Base-by-base conservation (phyloP, 495 filamentous ascomycete genomes). In the Penicillium alfredii region DNA sequence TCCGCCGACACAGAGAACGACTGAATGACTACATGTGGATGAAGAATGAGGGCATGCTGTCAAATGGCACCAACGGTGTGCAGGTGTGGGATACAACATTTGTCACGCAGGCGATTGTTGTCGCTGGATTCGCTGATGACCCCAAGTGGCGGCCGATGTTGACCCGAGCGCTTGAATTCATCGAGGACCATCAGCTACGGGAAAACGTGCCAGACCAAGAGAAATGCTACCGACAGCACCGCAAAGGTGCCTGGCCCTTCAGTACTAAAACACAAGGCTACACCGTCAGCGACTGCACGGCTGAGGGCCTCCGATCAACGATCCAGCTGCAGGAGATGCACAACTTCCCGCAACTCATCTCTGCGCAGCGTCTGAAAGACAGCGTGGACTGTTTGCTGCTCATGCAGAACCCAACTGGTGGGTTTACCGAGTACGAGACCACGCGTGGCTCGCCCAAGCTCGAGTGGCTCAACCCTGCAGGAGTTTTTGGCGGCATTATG, bases 401-500 rank as follows among this genome's bases (percentile, higher is more conserved):
- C 7, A 89, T 95, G 74, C 92, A 97, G 55, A 96, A 96, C 51
- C 56, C 75, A 2, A 81, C 81, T 14, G 93, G 92, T 35, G 90
- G 86, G 17, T 94, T 89, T 58, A 82, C 86, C 2, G 88, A 86
- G 13, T 98, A 97, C 48, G 92, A 98, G 45, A 78, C 80, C 1
- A 80, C 76, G 2, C 80, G 92, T 4, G 90, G 79, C 1, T 82
- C 84, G 1, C 66, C 82, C 32, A 76, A 75, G 58, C 51, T 97
- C 22, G 92, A 98, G 52, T 71, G 76, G 49, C 71, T 98, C 4
- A 98, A 98, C 53, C 90, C 88, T 2, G 93, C 92, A 10, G 93
- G 97, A 54, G 90, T 98, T 0, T 98, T 98, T 53, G 93, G 89
- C 10, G 75, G 80, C 8, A 97, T 98, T 58, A 97, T 98, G 92